A percentile compares a stretch with the other conserved stretches of the same genome.
Evolutionary conservation across 495 filamentous ascomycete species (phyloP).

Genomic region (Chlorociboria aeruginascens): DNA sequence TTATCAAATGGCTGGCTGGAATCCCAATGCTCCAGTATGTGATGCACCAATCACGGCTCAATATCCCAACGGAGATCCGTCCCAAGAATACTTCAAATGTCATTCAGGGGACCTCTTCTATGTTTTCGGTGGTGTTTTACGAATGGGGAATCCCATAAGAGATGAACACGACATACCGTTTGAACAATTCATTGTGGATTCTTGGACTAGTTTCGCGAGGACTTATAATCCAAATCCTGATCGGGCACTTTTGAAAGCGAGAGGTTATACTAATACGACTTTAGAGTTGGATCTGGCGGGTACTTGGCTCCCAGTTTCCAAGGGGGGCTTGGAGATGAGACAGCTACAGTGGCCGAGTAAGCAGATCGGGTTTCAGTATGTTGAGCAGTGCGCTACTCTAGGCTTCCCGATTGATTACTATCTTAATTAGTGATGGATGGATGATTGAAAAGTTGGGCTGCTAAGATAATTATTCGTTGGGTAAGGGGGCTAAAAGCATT

Average conservation of each 20-base stretch:
- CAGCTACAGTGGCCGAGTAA: slow-evolving; percentile 12
- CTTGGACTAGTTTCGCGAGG: slow-evolving; percentile 13
- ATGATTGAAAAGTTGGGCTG: no score
- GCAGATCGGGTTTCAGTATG: slow-evolving; percentile 8
- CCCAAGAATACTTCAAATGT: slow-evolving; percentile 30
- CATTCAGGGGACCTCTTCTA: slow-evolving; percentile 37
- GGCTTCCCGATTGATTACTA: not conserved
- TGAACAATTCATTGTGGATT: slow-evolving; percentile 11
- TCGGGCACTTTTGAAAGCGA: slow-evolving; percentile 4
- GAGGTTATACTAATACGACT: slow-evolving; percentile 10
- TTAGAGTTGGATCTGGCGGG: slow-evolving; percentile 3
- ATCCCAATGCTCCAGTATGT: slow-evolving; percentile 32
- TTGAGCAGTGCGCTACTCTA: slow-evolving; percentile 9
- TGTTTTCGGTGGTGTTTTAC: slow-evolving; percentile 25
- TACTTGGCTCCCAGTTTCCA: slow-evolving; percentile 4
- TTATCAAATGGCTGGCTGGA: slow-evolving; percentile 33
- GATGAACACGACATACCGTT: slow-evolving; percentile 14
- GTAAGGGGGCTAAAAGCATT: no score
- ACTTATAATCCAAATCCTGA: slow-evolving; percentile 13
- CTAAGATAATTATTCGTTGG: no score
- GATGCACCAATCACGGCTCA: slow-evolving; percentile 20
- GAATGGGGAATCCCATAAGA: slow-evolving; percentile 4
- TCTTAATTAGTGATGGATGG: no score
- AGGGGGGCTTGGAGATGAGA: slow-evolving; percentile 1
- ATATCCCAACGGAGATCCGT: slow-evolving; percentile 26